These are phyloP conservation scores for Ustilago lituana DNA, from an alignment of 1,284 basidiomycete species.

Conservation along the genomic window DNA sequence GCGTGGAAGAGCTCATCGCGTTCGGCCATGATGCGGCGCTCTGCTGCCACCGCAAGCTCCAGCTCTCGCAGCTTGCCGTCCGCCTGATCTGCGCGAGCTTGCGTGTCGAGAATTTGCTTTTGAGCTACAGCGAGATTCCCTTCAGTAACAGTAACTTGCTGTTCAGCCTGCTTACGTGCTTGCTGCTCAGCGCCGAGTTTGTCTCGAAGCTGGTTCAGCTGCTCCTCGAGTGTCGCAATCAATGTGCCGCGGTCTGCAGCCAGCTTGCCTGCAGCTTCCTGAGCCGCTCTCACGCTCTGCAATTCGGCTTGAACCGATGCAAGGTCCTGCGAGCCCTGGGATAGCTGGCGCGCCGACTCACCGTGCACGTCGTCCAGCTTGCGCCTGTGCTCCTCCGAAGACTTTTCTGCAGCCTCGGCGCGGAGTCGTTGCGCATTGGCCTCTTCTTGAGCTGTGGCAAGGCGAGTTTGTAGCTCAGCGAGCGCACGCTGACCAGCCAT, in stretches of 20 bases:
- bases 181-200: slow-evolving; percentile 12
- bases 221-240: neutral
- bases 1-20: slow-evolving; percentile 56
- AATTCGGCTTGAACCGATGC: slow-evolving; percentile 23
- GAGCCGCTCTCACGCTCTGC: no score
- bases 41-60: slow-evolving; percentile 51
- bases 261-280: slow-evolving; percentile 1
- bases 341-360: slow-evolving; percentile 7
- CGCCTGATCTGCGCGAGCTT: slow-evolving; percentile 11
- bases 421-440: slow-evolving; percentile 11
- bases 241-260: neutral
- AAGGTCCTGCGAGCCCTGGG: slow-evolving; percentile 16
- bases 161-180: slow-evolving; percentile 1
- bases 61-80: slow-evolving; percentile 41
- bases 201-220: slow-evolving; percentile 8
- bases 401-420: slow-evolving; percentile 26
- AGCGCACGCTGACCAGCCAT: slow-evolving; percentile 25
- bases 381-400: slow-evolving; percentile 23
- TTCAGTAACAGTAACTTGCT: neutral
- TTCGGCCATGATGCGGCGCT: slow-evolving; percentile 56
- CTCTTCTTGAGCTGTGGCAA: slow-evolving; percentile 17
- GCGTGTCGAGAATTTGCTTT: slow-evolving; percentile 3
- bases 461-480: slow-evolving; percentile 20
- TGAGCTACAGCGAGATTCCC: slow-evolving; percentile 1
- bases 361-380: slow-evolving; percentile 9